Percentiles rank a stretch among this genome's conserved stretches.
Evolutionary conservation across 108 stramenopile species (phyloP).

Genomic region (Epipyxis sp.): DNA sequence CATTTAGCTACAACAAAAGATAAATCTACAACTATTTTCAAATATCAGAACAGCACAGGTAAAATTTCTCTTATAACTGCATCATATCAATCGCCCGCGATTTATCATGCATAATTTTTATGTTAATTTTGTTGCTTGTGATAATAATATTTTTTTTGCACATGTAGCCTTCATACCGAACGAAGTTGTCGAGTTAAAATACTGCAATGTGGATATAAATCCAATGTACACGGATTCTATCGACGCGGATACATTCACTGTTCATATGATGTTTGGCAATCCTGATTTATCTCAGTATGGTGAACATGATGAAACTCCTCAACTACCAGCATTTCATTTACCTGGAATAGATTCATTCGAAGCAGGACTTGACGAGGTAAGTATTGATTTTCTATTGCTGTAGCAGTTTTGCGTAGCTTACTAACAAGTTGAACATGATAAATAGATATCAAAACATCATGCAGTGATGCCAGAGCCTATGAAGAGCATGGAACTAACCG

Average conservation of each 20-base stretch:
- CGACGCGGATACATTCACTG: not conserved
- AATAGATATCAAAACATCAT: constrained; percentile 28
- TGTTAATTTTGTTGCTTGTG: no score
- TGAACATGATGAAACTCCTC: no score
- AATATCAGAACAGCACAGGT: constrained; percentile 35
- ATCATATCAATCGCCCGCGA: no score
- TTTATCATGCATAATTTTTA: no score
- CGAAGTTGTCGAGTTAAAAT: constrained; percentile 9
- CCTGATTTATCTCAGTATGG: no score
- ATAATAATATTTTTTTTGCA: no score
- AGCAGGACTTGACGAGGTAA: constrained; percentile 32
- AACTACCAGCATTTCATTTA: no score
- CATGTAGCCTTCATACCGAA: not conserved
- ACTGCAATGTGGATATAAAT: constrained; percentile 3
- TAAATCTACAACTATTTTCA: constrained; percentile 24
- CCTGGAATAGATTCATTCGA: constrained; percentile 24
- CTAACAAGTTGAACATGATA: not conserved
- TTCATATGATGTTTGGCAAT: constrained; percentile 6
- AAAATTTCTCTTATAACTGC: no score
- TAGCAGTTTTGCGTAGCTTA: not conserved
- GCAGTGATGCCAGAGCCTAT: constrained; percentile 1
- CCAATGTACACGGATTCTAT: constrained; percentile 2
- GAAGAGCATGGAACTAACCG: not conserved
- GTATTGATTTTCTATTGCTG: not conserved
- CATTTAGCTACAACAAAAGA: not conserved